A percentile compares a stretch with the other conserved stretches of the same genome.
Conservation (phyloP, 495 filamentous ascomycete genomes). For the Chaetomium cochliodes region DNA sequence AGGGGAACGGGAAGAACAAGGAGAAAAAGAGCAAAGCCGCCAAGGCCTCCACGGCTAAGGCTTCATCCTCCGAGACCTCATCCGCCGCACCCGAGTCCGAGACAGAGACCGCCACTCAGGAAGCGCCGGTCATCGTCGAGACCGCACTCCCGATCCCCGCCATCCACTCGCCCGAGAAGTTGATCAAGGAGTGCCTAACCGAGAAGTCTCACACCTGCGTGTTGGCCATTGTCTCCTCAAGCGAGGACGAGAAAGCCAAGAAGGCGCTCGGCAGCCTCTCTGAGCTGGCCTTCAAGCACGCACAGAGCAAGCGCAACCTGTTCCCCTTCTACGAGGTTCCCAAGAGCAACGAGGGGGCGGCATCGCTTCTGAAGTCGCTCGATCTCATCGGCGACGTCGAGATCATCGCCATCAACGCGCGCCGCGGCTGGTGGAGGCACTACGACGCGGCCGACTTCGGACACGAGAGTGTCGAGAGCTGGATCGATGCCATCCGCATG, state of each 20-base stretch:
- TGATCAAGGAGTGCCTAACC: slow-evolving; percentile 70
- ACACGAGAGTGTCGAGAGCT: slow-evolving; percentile 65
- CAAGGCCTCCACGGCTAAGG: slow-evolving; percentile 44
- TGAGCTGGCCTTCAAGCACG: slow-evolving; percentile 71
- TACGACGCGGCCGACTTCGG: slow-evolving; percentile 60
- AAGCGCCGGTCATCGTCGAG: slow-evolving; percentile 49
- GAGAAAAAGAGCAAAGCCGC: slow-evolving; percentile 30
- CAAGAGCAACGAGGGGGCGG: slow-evolving; percentile 56
- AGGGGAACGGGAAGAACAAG: slow-evolving; percentile 52
- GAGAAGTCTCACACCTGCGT: slow-evolving; percentile 81
- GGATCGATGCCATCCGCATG: slow-evolving; percentile 84
- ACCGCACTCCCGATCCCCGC: slow-evolving; percentile 54
- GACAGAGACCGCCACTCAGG: slow-evolving; percentile 37
- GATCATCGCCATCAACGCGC: slow-evolving; percentile 78
- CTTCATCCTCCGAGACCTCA: slow-evolving; percentile 40
- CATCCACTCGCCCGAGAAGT: slow-evolving; percentile 50
- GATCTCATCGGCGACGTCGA: slow-evolving; percentile 59
- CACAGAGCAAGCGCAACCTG: slow-evolving; percentile 59
- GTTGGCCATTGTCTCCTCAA: slow-evolving; percentile 68
- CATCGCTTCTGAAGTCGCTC: slow-evolving; percentile 59
- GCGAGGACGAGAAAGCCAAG: slow-evolving; percentile 52
- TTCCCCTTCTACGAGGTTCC: slow-evolving; percentile 83
- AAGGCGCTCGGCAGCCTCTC: slow-evolving; percentile 65
- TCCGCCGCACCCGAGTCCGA: slow-evolving; percentile 40
- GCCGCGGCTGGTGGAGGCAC: slow-evolving; percentile 79